Conservation (phyloP, 345 rosid species). For the Kernera saxatilis region DNA sequence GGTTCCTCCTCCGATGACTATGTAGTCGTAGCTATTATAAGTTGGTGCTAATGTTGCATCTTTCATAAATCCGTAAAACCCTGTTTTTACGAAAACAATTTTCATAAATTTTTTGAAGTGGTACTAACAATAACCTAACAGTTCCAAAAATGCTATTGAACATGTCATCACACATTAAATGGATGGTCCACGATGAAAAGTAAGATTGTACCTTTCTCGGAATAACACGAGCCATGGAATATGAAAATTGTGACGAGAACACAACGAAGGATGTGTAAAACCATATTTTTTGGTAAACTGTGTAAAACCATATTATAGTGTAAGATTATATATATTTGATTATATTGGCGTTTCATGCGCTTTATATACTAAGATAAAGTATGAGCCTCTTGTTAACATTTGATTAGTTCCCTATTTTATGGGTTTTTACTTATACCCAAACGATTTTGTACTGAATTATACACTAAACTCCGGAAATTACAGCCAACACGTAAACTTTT, state of each 20-base stretch:
- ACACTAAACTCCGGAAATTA: not conserved
- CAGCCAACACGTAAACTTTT: not conserved
- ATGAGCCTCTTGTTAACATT: not conserved
- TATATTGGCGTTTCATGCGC: not conserved
- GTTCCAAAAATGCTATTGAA: not conserved
- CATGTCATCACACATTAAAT: not conserved
- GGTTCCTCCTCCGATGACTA: conserved; percentile 79
- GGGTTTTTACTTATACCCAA: not conserved
- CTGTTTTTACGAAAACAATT: conserved; percentile 27
- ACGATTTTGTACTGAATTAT: not conserved
- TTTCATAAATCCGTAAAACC: conserved; percentile 43
- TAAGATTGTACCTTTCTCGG: conserved; percentile 37
- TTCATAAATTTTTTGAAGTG: not conserved
- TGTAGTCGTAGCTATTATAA: conserved; percentile 46
- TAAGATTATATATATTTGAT: not conserved
- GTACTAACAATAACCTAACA: not conserved
- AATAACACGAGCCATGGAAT: conserved; percentile 31
- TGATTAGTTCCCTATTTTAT: not conserved
- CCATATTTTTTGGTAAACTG: conserved; percentile 16
- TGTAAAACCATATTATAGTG: conserved; percentile 7
- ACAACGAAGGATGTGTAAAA: not conserved
- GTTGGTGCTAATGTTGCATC: conserved; percentile 52
- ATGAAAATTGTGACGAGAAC: conserved; percentile 14
- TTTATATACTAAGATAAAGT: not conserved
- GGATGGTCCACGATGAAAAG: not conserved